Conservation (phyloP, 495 filamentous ascomycete species). For the Astrothelium macrocarpum region DNA sequence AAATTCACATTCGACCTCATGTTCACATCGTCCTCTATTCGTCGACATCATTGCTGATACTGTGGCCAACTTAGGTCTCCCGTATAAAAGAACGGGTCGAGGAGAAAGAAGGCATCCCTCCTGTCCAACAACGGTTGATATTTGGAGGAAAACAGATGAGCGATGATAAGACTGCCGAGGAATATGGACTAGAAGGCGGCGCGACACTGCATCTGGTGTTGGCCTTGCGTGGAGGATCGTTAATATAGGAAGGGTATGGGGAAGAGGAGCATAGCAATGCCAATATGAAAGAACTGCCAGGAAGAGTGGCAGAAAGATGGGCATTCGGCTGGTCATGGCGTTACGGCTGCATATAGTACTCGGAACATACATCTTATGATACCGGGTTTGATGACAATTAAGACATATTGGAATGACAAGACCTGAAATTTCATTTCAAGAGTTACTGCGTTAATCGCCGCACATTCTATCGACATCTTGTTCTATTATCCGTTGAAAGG, state of each 20-base stretch:
- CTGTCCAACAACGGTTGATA: constrained; percentile 92
- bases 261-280: neutral
- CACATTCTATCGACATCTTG: no score
- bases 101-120: constrained; percentile 96
- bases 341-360: neutral
- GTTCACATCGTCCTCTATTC: neutral
- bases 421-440: no score
- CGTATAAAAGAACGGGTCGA: constrained; percentile 97
- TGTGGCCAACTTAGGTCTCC: constrained; percentile 52
- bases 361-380: neutral
- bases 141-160: constrained; percentile 96
- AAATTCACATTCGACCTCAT: constrained; percentile 3
- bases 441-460: no score
- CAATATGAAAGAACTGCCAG: neutral
- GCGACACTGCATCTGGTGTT: constrained; percentile 92
- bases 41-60: neutral
- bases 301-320: neutral
- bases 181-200: constrained; percentile 85
- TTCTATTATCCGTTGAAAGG: no score
- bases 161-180: constrained; percentile 78
- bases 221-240: constrained; percentile 69
- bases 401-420: neutral
- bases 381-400: neutral
- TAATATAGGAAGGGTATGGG: neutral
- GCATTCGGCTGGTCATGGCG: neutral